These are phyloP conservation scores for Zalerion maritima DNA, from an alignment of 495 filamentous ascomycete species.

Conservation along the genomic window DNA sequence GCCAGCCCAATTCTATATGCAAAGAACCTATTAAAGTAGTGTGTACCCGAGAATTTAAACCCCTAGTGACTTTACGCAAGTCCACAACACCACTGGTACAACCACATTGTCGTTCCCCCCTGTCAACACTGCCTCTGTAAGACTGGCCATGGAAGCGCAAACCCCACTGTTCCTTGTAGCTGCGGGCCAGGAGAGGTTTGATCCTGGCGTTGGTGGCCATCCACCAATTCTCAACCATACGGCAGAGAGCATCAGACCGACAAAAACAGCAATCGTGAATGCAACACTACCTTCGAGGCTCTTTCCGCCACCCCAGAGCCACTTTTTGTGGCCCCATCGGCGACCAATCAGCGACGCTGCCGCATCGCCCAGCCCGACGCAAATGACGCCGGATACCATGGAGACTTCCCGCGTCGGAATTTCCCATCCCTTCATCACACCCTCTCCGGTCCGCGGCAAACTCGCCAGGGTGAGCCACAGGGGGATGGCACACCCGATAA, in stretches of 20 bases:
- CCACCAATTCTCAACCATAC: constrained; percentile 61
- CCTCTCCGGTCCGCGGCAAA: constrained; percentile 36
- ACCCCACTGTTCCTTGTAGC: constrained; percentile 47
- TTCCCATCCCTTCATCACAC: constrained; percentile 56
- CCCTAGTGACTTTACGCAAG: constrained; percentile 64
- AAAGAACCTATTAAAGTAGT: background rate
- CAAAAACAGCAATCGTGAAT: constrained; percentile 64
- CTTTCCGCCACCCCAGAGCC: constrained; percentile 94
- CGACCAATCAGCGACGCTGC: constrained; percentile 85
- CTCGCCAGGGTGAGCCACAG: constrained; percentile 74
- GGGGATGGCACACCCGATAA: constrained; percentile 91
- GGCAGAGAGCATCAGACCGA: constrained; percentile 56
- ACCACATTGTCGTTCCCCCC: constrained; percentile 98
- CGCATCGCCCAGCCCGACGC: constrained; percentile 90
- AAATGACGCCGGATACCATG: constrained; percentile 83
- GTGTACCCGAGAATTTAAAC: constrained; percentile 29
- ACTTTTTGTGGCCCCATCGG: constrained; percentile 75
- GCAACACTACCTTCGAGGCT: constrained; percentile 83
- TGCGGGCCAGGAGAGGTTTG: too few relatives aligned
- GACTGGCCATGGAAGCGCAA: constrained; percentile 68
- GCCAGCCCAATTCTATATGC: too few relatives aligned
- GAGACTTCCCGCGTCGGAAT: constrained; percentile 54
- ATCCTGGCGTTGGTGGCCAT: constrained; percentile 40
- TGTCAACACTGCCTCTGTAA: constrained; percentile 89
- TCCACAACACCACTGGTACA: constrained; percentile 89